phyloP scores from a whole-genome alignment of 495 filamentous ascomycete species.

The Apodospora peruviana region DNA sequence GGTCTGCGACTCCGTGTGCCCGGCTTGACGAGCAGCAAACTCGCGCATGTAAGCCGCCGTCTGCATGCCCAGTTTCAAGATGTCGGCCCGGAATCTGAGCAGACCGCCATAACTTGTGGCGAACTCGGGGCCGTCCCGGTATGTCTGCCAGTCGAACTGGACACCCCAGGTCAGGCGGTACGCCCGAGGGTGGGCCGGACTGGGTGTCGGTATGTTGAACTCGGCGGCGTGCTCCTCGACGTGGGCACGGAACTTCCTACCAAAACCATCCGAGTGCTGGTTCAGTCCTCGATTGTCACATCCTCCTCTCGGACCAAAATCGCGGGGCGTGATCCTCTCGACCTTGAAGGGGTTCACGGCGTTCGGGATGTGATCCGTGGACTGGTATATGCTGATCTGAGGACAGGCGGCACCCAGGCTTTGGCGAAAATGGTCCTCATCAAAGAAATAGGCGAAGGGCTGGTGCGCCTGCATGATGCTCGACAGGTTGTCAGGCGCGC shows the following conservation, averaged over 20 bases:
- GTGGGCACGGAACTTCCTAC: constrained; percentile 24
- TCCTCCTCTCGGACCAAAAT: constrained; percentile 32
- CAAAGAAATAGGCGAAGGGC: constrained; percentile 42
- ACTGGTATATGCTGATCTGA: constrained; percentile 33
- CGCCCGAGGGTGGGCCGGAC: constrained; percentile 24
- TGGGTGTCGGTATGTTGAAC: constrained; percentile 20
- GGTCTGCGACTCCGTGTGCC: not conserved
- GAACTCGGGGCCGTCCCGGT: constrained; percentile 39
- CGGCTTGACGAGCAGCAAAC: constrained; percentile 10
- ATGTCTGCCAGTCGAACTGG: constrained; percentile 39
- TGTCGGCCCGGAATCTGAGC: constrained; percentile 31
- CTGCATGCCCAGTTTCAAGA: constrained; percentile 26
- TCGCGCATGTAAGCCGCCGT: constrained; percentile 23
- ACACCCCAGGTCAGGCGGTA: constrained; percentile 41
- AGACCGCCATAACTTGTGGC: constrained; percentile 36
- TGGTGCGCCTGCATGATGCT: constrained; percentile 26
- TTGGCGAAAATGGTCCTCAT: constrained; percentile 33
- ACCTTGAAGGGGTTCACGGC: constrained; percentile 20
- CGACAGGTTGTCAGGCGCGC: constrained; percentile 25
- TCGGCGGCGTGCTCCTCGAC: constrained; percentile 17
- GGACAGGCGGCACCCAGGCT: constrained; percentile 33
- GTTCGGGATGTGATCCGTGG: constrained; percentile 32
- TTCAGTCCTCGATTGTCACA: constrained; percentile 41
- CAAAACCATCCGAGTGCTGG: constrained; percentile 39
- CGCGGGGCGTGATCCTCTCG: constrained; percentile 34